Evolutionary conservation across 2,329 filamentous ascomycete species (phyloP).

Genomic region (Decorospora gaudefroyi): DNA sequence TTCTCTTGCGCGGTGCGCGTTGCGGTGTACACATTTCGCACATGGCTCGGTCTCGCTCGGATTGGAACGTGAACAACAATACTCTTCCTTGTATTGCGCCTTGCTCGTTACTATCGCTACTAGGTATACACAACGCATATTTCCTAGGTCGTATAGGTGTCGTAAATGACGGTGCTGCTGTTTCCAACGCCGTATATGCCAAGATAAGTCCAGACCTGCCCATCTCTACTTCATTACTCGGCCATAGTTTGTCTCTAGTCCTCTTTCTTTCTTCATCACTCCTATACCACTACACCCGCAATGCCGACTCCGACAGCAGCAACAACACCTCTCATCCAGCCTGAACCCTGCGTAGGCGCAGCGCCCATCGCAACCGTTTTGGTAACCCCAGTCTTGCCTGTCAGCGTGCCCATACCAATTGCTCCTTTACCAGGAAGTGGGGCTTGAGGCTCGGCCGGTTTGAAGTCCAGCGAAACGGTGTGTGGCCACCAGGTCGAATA

Average conservation of each 20-base stretch:
- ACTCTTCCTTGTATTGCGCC: background rate
- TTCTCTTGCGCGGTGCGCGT: background rate
- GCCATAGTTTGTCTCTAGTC: background rate
- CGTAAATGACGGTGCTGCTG: background rate
- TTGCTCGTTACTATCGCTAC: background rate
- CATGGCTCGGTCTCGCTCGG: no score
- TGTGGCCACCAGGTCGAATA: slow-evolving; percentile 41
- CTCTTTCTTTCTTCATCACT: background rate
- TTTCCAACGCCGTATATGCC: slow-evolving; percentile 1
- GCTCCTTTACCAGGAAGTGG: slow-evolving; percentile 35
- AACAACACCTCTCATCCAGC: slow-evolving; percentile 23
- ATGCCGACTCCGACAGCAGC: slow-evolving; percentile 33
- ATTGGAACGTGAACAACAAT: background rate
- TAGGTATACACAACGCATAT: slow-evolving; percentile 1
- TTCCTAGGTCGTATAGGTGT: slow-evolving; percentile 6
- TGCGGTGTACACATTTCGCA: no score
- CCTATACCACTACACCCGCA: slow-evolving; percentile 26
- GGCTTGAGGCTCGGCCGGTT: slow-evolving; percentile 20
- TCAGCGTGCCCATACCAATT: slow-evolving; percentile 46
- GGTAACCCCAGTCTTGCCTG: slow-evolving; percentile 34
- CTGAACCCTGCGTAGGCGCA: slow-evolving; percentile 23
- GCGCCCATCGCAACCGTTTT: slow-evolving; percentile 34
- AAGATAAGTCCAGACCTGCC: slow-evolving; percentile 1
- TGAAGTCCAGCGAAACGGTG: slow-evolving; percentile 37
- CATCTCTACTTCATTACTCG: background rate